phyloP scores from a whole-genome alignment of 2,329 filamentous ascomycete species.

The Teratosphaeria pseudoeucalypti region DNA sequence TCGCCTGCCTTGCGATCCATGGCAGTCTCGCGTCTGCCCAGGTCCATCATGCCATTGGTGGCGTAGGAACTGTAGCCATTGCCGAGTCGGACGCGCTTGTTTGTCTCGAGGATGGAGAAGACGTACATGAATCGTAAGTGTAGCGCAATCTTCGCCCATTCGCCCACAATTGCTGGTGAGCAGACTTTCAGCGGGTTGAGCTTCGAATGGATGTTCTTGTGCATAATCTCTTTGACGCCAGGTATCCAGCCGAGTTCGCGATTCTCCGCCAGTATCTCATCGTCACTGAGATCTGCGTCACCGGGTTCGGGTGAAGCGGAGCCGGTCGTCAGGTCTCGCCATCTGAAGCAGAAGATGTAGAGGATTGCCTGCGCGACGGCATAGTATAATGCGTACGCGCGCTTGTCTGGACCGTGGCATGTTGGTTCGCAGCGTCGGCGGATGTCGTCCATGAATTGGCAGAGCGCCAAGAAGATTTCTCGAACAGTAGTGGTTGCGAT shows the following conservation, averaged over 20 bases:
- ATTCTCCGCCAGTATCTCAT: constrained; percentile 50
- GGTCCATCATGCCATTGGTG: constrained; percentile 41
- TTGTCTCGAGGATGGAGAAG: constrained; percentile 76
- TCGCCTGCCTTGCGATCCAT: constrained; percentile 53
- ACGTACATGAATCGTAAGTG: constrained; percentile 84
- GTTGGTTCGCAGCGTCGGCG: constrained; percentile 60
- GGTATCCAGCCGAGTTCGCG: constrained; percentile 71
- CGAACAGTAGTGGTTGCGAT: constrained; percentile 68
- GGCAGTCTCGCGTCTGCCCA: constrained; percentile 47
- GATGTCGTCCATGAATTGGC: constrained; percentile 65
- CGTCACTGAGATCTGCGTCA: constrained; percentile 39
- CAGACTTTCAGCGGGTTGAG: constrained; percentile 95
- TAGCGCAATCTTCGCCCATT: constrained; percentile 81
- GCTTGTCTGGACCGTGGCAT: constrained; percentile 76
- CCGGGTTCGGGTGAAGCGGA: constrained; percentile 31
- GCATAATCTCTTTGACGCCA: constrained; percentile 62
- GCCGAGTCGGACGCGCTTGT: constrained; percentile 77
- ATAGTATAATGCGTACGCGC: constrained; percentile 76
- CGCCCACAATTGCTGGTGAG: constrained; percentile 76
- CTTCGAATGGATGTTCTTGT: constrained; percentile 69
- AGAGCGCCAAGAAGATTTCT: constrained; percentile 69
- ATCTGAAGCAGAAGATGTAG: constrained; percentile 96
- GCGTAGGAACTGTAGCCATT: constrained; percentile 46
- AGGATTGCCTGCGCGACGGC: constrained; percentile 78
- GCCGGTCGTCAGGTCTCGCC: constrained; percentile 70